These are phyloP conservation scores for Capronia epimyces DNA, from an alignment of 2,329 filamentous ascomycete genomes.

Conservation along the genomic window DNA sequence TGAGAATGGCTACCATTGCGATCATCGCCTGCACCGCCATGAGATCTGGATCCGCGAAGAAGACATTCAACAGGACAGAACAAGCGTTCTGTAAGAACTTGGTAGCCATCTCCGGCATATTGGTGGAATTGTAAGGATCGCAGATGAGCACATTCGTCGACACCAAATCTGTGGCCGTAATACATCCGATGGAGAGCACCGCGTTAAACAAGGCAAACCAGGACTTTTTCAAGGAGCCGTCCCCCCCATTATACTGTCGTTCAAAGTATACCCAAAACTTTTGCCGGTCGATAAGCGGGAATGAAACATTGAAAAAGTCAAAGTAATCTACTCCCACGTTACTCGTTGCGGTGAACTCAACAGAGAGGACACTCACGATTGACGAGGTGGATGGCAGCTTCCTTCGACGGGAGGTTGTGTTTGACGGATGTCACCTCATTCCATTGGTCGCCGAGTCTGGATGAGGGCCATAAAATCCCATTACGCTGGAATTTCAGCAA, in stretches of 20 bases:
- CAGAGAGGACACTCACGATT: neutral
- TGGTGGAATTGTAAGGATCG: conserved; percentile 2
- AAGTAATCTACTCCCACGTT: conserved; percentile 7
- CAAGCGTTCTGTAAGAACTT: conserved; percentile 15
- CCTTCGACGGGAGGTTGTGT: conserved; percentile 6
- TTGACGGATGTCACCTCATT: neutral
- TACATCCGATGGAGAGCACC: conserved; percentile 13
- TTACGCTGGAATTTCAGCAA: neutral
- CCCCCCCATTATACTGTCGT: conserved; percentile 3
- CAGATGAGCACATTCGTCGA: neutral
- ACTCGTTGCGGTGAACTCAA: neutral
- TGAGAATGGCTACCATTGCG: conserved; percentile 7
- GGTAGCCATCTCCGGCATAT: conserved; percentile 1
- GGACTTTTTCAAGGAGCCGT: neutral
- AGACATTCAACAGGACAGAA: conserved; percentile 5
- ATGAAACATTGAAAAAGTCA: conserved; percentile 9
- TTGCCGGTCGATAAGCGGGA: conserved; percentile 8
- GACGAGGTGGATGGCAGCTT: conserved; percentile 7
- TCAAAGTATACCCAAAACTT: conserved; percentile 8
- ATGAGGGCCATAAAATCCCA: conserved; percentile 7
- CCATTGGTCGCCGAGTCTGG: neutral
- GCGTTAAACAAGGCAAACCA: conserved; percentile 9
- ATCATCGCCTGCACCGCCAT: conserved; percentile 11
- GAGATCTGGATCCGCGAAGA: conserved; percentile 6
- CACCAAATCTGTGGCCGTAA: conserved; percentile 6